A percentile compares a stretch with the other conserved stretches of the same genome.
Conservation (phyloP, 345 rosid species). For the Citropsis articulata region DNA sequence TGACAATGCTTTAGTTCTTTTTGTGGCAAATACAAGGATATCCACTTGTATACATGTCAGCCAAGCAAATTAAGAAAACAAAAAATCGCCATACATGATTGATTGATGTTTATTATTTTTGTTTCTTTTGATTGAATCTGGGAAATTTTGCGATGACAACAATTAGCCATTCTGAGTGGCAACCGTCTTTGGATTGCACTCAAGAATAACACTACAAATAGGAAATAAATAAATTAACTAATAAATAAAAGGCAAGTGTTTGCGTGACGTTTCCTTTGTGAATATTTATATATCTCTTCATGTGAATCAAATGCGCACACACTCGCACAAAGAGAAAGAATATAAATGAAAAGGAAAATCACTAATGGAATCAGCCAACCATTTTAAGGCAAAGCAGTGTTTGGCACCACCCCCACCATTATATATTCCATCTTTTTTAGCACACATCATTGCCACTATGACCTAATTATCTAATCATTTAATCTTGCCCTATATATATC, state of each 20-base stretch:
- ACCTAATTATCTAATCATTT: neutral
- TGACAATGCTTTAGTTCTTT: neutral
- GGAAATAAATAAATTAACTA: neutral
- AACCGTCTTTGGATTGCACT: slow-evolving; percentile 44
- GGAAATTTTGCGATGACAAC: slow-evolving; percentile 19
- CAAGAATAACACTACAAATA: slow-evolving; percentile 20
- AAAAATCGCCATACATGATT: neutral
- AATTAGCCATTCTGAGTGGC: slow-evolving; percentile 42
- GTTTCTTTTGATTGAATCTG: neutral
- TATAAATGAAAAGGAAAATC: slow-evolving; percentile 38
- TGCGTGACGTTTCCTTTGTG: slow-evolving; percentile 39
- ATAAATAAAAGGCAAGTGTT: slow-evolving; percentile 15
- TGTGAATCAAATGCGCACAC: neutral
- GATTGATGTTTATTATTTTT: neutral
- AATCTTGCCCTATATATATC: neutral
- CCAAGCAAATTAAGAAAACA: neutral
- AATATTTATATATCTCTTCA: neutral
- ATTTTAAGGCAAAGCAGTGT: slow-evolving; percentile 15
- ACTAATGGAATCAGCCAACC: slow-evolving; percentile 38
- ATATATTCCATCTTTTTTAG: slow-evolving; percentile 22
- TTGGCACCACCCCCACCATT: neutral
- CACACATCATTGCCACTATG: slow-evolving; percentile 22
- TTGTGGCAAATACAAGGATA: neutral
- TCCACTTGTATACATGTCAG: neutral
- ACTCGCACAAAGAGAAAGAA: neutral